Evolutionary conservation across 495 filamentous ascomycete genomes (phyloP).

Genomic region (Penicillium samsonianum): DNA sequence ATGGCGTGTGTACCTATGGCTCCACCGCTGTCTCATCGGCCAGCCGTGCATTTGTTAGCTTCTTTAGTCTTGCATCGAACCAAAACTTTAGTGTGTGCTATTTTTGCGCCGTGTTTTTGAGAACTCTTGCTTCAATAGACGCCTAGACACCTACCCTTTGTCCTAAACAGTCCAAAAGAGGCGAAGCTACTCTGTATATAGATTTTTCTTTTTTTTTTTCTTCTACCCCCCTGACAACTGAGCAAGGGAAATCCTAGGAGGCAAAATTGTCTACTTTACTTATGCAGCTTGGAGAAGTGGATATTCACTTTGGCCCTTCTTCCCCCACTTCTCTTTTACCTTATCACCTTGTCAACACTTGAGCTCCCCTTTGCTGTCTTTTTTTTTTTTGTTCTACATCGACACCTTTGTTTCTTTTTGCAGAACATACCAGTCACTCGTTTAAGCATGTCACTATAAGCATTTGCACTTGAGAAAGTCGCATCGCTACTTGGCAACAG

Average conservation of each 20-base stretch:
- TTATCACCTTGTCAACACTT: conserved; percentile 7
- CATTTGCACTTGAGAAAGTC: conserved; percentile 1
- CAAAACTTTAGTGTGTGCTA: conserved; percentile 22
- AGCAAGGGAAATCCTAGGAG: conserved; percentile 14
- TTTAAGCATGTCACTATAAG: conserved; percentile 9
- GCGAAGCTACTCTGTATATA: conserved; percentile 16
- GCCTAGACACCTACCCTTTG: conserved; percentile 3
- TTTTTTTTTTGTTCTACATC: not conserved
- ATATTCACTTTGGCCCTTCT: conserved; percentile 7
- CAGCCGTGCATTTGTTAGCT: conserved; percentile 18
- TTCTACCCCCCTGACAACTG: conserved; percentile 4
- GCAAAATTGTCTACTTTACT: conserved; percentile 7
- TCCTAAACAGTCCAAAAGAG: conserved; percentile 20
- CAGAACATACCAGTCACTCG: conserved; percentile 2
- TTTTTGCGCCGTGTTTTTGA: conserved; percentile 24
- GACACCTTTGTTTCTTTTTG: not conserved
- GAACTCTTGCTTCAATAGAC: conserved; percentile 6
- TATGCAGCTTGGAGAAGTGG: conserved; percentile 13
- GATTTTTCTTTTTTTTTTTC: conserved; percentile 6
- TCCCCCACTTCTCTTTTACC: conserved; percentile 16
- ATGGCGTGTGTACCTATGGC: conserved; percentile 10
- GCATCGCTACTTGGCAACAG: not conserved
- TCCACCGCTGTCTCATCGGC: conserved; percentile 22
- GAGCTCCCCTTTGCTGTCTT: conserved; percentile 4
- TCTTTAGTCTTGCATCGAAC: conserved; percentile 12